phyloP scores from a whole-genome alignment of 345 rosid genomes.

The Camelina laxa region DNA sequence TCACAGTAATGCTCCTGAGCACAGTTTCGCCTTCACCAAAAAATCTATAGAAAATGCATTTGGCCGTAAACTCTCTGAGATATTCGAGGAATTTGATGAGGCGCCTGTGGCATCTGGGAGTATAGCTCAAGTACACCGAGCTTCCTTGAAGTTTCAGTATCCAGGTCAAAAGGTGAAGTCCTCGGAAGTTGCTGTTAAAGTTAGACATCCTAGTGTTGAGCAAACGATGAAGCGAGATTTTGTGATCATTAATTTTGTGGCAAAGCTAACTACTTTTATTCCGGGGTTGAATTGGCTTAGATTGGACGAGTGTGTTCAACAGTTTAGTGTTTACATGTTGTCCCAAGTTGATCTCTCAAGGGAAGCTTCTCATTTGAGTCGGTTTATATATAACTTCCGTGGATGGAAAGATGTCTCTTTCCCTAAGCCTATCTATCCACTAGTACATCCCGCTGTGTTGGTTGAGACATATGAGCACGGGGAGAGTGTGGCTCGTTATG shows the following conservation, averaged over 20 bases:
- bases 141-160: constrained; percentile 73
- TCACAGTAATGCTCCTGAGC: constrained; percentile 90
- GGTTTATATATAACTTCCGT: constrained; percentile 91
- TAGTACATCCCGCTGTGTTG: constrained; percentile 96
- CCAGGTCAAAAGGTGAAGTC: constrained; percentile 78
- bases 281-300: constrained; percentile 95
- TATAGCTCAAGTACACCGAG: constrained; percentile 97
- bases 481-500: constrained; percentile 81
- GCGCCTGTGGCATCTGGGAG: constrained; percentile 97
- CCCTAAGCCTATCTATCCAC: constrained; percentile 94
- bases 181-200: constrained; percentile 90
- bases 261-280: constrained; percentile 65
- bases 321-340: constrained; percentile 94
- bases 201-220: constrained; percentile 97
- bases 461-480: constrained; percentile 97
- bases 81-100: constrained; percentile 90
- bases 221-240: constrained; percentile 92
- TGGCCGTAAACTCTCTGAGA: constrained; percentile 85
- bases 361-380: constrained; percentile 96
- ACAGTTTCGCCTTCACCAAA: constrained; percentile 83
- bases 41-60: constrained; percentile 84
- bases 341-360: constrained; percentile 99
- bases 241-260: constrained; percentile 71
- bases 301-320: constrained; percentile 94
- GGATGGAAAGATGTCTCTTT: constrained; percentile 95